A percentile compares a stretch with the other conserved stretches of the same genome.
Conservation (phyloP, 2,329 filamentous ascomycete genomes). For the Zymoseptoria passerinii region DNA sequence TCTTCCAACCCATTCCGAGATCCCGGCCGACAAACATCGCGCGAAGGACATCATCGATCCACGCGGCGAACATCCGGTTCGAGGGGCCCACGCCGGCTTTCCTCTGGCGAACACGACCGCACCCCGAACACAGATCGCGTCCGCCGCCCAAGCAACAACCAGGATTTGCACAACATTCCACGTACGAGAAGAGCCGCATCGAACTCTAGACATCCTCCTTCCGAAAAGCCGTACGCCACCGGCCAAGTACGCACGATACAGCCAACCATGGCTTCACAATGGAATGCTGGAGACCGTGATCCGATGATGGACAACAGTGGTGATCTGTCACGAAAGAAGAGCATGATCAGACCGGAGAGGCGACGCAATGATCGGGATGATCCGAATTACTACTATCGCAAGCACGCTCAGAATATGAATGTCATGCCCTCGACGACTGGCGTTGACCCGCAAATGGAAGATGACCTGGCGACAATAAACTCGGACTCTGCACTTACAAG, state of each 20-base stretch:
- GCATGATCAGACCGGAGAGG: constrained; percentile 80
- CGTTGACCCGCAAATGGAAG: constrained; percentile 76
- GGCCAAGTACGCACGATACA: constrained; percentile 14
- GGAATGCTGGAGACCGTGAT: constrained; percentile 40
- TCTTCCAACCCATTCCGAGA: constrained; percentile 14
- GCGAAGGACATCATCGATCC: constrained; percentile 6
- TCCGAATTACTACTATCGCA: constrained; percentile 90
- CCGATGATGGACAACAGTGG: constrained; percentile 41
- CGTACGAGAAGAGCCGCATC: constrained; percentile 13
- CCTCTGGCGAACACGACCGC: constrained; percentile 58
- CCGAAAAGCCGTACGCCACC: constrained; percentile 31
- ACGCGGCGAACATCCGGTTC: constrained; percentile 44
- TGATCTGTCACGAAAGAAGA: constrained; percentile 66
- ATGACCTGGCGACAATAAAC: constrained; percentile 45
- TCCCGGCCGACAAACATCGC: constrained; percentile 8
- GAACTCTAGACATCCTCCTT: constrained; percentile 8
- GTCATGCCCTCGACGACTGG: constrained; percentile 86
- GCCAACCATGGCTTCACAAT: constrained; percentile 37
- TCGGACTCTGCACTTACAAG: constrained; percentile 41
- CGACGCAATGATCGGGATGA: constrained; percentile 77
- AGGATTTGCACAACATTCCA: constrained; percentile 13
- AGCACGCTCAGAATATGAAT: constrained; percentile 89
- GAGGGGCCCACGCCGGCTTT: constrained; percentile 51
- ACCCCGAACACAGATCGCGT: constrained; percentile 13
- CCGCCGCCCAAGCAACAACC: constrained; percentile 17